Percentiles rank a stretch among this genome's conserved stretches.
These are phyloP conservation scores for Trichosanthes truncata DNA, from an alignment of 306 rosid species.

Conservation along the genomic window DNA sequence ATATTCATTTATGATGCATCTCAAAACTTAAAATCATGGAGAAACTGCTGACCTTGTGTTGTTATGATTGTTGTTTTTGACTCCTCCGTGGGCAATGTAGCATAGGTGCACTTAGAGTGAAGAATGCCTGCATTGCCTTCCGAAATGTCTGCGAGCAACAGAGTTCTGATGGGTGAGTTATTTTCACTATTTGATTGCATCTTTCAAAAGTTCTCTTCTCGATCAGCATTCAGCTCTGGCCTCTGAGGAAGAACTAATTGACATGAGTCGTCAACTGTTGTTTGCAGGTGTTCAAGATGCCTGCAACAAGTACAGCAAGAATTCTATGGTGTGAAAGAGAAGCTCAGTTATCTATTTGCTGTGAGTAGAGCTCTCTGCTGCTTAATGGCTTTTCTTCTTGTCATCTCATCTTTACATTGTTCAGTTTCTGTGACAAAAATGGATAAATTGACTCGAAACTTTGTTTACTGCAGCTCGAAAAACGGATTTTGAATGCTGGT, in stretches of 20 bases:
- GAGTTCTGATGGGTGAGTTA: slow-evolving; percentile 72
- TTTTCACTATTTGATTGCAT: slow-evolving; percentile 3
- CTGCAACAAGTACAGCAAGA: slow-evolving; percentile 85
- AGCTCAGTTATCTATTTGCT: slow-evolving; percentile 70
- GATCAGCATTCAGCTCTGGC: not conserved
- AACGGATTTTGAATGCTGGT: slow-evolving; percentile 84
- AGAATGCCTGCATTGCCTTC: slow-evolving; percentile 70
- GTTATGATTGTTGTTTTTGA: not conserved
- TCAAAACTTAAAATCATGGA: not conserved
- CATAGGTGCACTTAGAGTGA: slow-evolving; percentile 89
- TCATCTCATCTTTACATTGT: not conserved
- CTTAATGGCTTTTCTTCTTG: not conserved
- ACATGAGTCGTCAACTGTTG: not conserved
- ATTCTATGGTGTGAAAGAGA: slow-evolving; percentile 67
- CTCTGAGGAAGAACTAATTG: slow-evolving; percentile 1
- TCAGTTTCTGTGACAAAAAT: not conserved
- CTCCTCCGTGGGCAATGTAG: slow-evolving; percentile 24
- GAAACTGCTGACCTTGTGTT: not conserved
- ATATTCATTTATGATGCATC: not conserved
- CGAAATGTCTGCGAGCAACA: slow-evolving; percentile 81
- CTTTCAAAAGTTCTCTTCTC: not conserved
- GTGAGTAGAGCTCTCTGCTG: slow-evolving; percentile 26
- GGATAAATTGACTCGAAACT: not conserved
- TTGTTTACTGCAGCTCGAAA: slow-evolving; percentile 70
- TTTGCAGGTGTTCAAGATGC: slow-evolving; percentile 68